Conservation (phyloP, 331 rosid species). For the Phaseolus coccineus region DNA sequence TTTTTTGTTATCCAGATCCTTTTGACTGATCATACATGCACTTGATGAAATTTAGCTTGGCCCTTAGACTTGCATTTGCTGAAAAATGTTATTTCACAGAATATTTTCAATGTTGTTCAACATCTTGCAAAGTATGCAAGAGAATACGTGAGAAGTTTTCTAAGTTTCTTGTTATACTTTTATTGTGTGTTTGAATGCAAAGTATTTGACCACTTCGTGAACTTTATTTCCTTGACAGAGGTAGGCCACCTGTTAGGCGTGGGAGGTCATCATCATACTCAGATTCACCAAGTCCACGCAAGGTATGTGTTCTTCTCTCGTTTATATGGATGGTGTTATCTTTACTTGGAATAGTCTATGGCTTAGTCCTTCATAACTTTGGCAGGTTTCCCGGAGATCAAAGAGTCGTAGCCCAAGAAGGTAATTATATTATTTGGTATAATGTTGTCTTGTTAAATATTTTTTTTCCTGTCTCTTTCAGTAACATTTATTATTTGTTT, state of each 20-base stretch:
- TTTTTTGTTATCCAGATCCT: conserved; percentile 30
- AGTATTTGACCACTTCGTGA: background rate
- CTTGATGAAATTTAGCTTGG: conserved; percentile 6
- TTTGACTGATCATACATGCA: background rate
- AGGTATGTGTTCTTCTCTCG: conserved; percentile 59
- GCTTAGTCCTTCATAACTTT: conserved; percentile 33
- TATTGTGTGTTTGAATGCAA: conserved; percentile 5
- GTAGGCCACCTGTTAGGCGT: conserved; percentile 82
- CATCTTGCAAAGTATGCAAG: background rate
- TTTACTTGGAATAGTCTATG: conserved; percentile 16
- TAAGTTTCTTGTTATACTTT: conserved; percentile 25
- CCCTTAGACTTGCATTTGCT: background rate
- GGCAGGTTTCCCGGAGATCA: conserved; percentile 75
- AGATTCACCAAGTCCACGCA: conserved; percentile 93
- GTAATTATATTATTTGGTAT: conserved; percentile 43
- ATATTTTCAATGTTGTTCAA: background rate
- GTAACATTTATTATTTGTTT: conserved; percentile 8
- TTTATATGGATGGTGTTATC: conserved; percentile 3
- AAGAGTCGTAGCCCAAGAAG: conserved; percentile 95
- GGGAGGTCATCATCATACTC: conserved; percentile 94
- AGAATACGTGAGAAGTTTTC: conserved; percentile 6
- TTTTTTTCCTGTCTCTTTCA: background rate
- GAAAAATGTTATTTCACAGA: conserved; percentile 19
- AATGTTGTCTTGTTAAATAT: background rate
- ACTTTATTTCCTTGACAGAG: conserved; percentile 58